Evolutionary conservation across 441 rosid genomes (phyloP).

Genomic region (Corymbia citriodora): DNA sequence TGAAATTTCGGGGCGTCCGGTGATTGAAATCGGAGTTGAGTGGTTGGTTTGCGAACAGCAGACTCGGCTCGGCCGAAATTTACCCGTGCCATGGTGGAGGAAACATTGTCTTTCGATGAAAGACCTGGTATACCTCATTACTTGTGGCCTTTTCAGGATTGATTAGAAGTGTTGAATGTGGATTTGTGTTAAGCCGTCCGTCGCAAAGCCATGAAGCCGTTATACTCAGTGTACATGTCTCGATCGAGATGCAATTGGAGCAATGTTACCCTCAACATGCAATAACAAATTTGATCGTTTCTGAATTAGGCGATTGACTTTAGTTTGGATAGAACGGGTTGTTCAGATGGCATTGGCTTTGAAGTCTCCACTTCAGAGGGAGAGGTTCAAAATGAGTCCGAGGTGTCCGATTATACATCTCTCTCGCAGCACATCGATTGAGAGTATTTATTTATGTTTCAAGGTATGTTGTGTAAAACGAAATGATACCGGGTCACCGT

Average conservation of each 20-base stretch:
- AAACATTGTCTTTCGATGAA: not conserved
- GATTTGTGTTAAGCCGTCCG: not conserved
- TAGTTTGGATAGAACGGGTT: rapidly evolving
- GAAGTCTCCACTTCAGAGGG: not conserved
- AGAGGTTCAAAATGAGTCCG: not conserved
- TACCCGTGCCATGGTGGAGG: not conserved
- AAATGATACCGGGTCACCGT: rapidly evolving
- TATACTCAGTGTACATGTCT: not conserved
- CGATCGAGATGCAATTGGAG: not conserved
- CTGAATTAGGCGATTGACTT: not conserved
- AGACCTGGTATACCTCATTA: not conserved
- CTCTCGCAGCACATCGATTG: rapidly evolving
- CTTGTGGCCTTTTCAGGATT: not conserved
- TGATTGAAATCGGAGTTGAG: not conserved
- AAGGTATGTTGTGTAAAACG: not conserved
- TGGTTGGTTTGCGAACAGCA: not conserved
- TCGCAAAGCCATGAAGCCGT: not conserved
- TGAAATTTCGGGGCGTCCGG: not conserved
- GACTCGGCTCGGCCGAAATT: not conserved
- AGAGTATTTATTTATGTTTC: rapidly evolving
- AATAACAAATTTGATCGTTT: not conserved
- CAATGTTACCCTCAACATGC: not conserved
- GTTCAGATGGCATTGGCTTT: not conserved
- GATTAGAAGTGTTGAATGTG: not conserved
- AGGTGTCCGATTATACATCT: not conserved